phyloP scores from a whole-genome alignment of 1,284 basidiomycete genomes.

The Cutaneotrichosporon cyanovorans region DNA sequence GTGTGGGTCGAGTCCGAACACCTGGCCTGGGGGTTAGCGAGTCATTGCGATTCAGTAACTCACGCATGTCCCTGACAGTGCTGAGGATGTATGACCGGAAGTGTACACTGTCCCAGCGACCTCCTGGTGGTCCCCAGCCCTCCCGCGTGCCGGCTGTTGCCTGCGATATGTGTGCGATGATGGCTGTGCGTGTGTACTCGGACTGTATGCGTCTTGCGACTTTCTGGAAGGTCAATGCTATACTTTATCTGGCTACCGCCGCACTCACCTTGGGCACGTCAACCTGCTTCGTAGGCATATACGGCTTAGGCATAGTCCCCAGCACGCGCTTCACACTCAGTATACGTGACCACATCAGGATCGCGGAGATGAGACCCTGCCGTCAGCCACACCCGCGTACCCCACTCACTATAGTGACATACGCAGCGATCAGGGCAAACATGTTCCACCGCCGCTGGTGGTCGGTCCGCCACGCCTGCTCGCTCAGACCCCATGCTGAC shows the following conservation, averaged over 20 bases:
- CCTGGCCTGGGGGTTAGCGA: slow-evolving; percentile 8
- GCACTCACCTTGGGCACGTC: slow-evolving; percentile 65
- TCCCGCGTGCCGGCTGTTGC: slow-evolving; percentile 64
- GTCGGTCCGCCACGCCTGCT: slow-evolving; percentile 37
- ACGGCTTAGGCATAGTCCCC: slow-evolving; percentile 59
- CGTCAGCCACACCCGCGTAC: neutral
- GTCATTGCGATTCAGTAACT: slow-evolving; percentile 12
- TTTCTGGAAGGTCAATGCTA: no score
- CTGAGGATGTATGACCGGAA: slow-evolving; percentile 34
- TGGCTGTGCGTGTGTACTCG: slow-evolving; percentile 68
- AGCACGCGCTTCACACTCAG: slow-evolving; percentile 35
- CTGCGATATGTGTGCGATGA: slow-evolving; percentile 66
- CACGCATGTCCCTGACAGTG: slow-evolving; percentile 31
- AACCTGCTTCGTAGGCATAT: slow-evolving; percentile 54
- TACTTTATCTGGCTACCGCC: slow-evolving; percentile 1
- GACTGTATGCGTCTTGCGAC: slow-evolving; percentile 66
- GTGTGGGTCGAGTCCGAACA: neutral
- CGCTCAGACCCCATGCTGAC: slow-evolving; percentile 36
- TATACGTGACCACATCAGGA: slow-evolving; percentile 35
- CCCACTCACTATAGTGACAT: slow-evolving; percentile 35
- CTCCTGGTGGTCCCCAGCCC: slow-evolving; percentile 66
- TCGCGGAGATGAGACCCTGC: slow-evolving; percentile 28
- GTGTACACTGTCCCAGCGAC: slow-evolving; percentile 38
- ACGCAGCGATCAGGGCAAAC: slow-evolving; percentile 36
- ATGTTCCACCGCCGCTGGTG: slow-evolving; percentile 39